Conservation (phyloP, 371 early-diverging fungal species). For the Chytridiales sp. region DNA sequence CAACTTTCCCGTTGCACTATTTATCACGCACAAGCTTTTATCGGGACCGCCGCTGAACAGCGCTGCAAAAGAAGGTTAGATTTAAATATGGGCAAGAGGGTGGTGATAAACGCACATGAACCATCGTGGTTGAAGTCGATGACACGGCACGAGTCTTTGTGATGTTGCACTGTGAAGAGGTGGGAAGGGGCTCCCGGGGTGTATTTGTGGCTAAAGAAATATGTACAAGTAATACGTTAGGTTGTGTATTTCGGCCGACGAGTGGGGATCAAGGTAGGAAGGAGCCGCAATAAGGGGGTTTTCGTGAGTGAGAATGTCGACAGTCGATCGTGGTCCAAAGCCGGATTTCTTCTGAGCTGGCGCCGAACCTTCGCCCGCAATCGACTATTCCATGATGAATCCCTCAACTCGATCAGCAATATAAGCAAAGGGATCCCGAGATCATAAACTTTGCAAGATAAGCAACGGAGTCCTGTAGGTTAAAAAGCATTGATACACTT, state of each 20-base stretch:
- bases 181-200: conserved; percentile 53
- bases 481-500: neutral
- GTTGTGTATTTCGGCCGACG: neutral
- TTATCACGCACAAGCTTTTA: conserved; percentile 69
- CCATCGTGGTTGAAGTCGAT: conserved; percentile 77
- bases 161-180: conserved; percentile 61
- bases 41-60: conserved; percentile 82
- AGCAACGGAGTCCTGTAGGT: too few species aligned
- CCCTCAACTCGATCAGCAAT: too few species aligned
- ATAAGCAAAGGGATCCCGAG: too few species aligned
- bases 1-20: conserved; percentile 65
- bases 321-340: neutral
- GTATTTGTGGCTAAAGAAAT: conserved; percentile 42
- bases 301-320: neutral
- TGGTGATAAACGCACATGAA: conserved; percentile 40
- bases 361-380: too few species aligned
- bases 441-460: too few species aligned
- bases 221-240: neutral
- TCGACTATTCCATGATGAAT: too few species aligned
- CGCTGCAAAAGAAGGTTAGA: conserved; percentile 29
- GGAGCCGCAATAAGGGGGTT: neutral
- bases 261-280: neutral
- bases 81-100: neutral
- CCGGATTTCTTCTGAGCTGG: neutral
- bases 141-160: conserved; percentile 81